Percentiles rank a stretch among this genome's conserved stretches.
Conservation (phyloP, 2,329 filamentous ascomycete genomes). For the Colletotrichum sp. region DNA sequence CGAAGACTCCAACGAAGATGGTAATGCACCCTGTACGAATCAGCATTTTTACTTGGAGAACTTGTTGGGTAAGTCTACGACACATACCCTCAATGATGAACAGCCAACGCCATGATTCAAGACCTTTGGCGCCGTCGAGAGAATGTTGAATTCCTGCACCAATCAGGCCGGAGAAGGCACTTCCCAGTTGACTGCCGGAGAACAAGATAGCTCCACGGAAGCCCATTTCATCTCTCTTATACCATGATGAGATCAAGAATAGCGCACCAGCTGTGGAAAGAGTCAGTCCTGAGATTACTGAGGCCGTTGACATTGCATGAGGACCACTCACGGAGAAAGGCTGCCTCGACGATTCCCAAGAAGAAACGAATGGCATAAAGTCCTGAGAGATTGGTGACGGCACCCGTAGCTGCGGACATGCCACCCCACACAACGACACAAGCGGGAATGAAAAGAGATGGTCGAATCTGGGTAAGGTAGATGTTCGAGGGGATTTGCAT, state of each 20-base stretch:
- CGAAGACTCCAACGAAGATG: conserved; percentile 37
- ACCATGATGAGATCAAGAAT: conserved; percentile 45
- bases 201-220: conserved; percentile 42
- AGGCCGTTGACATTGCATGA: accelerated
- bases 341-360: conserved; percentile 37
- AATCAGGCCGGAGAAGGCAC: conserved; percentile 33
- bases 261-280: conserved; percentile 46
- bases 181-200: conserved; percentile 32
- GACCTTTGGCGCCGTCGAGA: conserved; percentile 44
- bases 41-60: background rate
- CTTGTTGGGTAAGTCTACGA: accelerated
- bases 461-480: conserved; percentile 30
- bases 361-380: conserved; percentile 41
- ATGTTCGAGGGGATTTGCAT: conserved; percentile 28
- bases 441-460: conserved; percentile 35
- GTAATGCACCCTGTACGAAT: conserved; percentile 28
- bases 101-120: conserved; percentile 56
- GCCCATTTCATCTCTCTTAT: conserved; percentile 53
- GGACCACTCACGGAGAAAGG: background rate
- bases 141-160: conserved; percentile 41
- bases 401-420: conserved; percentile 30
- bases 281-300: conserved; percentile 28
- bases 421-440: conserved; percentile 31
- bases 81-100: conserved; percentile 50
- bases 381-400: conserved; percentile 35